Percentiles rank a stretch among this genome's conserved stretches.
These are phyloP conservation scores for Cinnamomum chago DNA, from an alignment of 164 flowering plant species.

Conservation along the genomic window DNA sequence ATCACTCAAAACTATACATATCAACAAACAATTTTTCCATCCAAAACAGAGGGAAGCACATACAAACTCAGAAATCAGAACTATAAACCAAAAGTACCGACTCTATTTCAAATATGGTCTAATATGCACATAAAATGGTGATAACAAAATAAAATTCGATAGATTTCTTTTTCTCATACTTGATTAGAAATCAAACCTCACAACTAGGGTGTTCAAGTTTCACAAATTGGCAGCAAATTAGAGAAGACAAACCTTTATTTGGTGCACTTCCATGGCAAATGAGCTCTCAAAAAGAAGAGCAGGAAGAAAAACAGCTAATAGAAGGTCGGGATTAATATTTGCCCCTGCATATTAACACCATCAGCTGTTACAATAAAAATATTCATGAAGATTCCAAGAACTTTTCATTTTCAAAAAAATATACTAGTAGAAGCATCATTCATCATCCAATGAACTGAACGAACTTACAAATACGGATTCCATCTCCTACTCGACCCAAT, in stretches of 20 bases:
- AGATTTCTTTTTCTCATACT: not conserved
- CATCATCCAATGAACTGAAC: constrained; percentile 19
- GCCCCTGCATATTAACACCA: constrained; percentile 59
- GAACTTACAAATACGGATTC: constrained; percentile 85
- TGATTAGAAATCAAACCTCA: not conserved
- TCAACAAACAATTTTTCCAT: too few relatives aligned
- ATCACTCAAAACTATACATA: too few relatives aligned
- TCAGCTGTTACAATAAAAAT: not conserved
- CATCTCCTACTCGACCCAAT: constrained; percentile 78
- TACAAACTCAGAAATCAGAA: not conserved
- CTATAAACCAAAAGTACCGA: not conserved
- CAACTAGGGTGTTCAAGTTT: not conserved
- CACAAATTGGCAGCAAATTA: not conserved
- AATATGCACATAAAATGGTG: not conserved
- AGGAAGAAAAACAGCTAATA: constrained; percentile 91
- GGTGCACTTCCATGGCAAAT: constrained; percentile 95
- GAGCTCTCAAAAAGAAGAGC: constrained; percentile 97
- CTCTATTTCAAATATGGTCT: not conserved
- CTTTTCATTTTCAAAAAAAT: not conserved
- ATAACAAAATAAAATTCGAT: too few relatives aligned
- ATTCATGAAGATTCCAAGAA: not conserved
- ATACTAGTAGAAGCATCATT: not conserved
- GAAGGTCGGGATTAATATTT: constrained; percentile 76
- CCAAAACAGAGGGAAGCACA: too few relatives aligned
- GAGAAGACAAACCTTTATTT: constrained; percentile 67